Conservation (phyloP, 495 filamentous ascomycete species). For the Hyphodiscus hymeniophilus region DNA sequence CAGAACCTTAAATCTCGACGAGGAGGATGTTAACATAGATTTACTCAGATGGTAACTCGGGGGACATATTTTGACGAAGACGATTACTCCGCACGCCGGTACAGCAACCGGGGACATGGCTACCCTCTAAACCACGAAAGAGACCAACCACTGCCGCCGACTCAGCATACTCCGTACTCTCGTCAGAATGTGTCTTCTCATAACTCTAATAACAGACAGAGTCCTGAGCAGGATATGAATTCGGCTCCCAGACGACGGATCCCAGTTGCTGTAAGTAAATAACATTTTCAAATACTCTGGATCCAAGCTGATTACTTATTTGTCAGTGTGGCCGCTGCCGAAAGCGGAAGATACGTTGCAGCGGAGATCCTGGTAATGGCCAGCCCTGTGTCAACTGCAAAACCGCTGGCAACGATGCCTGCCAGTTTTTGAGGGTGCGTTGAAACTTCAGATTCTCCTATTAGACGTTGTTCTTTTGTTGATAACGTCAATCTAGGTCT, state of each 20-base stretch:
- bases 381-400: constrained; percentile 78
- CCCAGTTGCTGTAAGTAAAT: constrained; percentile 66
- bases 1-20: neutral
- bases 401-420: constrained; percentile 57
- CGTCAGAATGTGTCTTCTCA: constrained; percentile 4
- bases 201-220: constrained; percentile 10
- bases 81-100: constrained; percentile 5
- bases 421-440: constrained; percentile 73
- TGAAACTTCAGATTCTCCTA: neutral
- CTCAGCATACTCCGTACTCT: constrained; percentile 4
- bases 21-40: neutral
- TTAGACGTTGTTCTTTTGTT: constrained; percentile 7
- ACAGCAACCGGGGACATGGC: constrained; percentile 10
- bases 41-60: constrained; percentile 10
- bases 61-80: constrained; percentile 9
- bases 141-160: constrained; percentile 9
- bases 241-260: constrained; percentile 44
- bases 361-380: constrained; percentile 71
- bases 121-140: constrained; percentile 18
- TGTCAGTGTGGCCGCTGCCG: constrained; percentile 86
- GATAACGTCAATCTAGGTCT: constrained; percentile 30
- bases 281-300: neutral
- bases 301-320: constrained; percentile 13
- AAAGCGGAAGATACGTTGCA: constrained; percentile 94
- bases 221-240: constrained; percentile 13